phyloP scores from a whole-genome alignment of 805 yeast genomes.

The Candida insectalens region DNA sequence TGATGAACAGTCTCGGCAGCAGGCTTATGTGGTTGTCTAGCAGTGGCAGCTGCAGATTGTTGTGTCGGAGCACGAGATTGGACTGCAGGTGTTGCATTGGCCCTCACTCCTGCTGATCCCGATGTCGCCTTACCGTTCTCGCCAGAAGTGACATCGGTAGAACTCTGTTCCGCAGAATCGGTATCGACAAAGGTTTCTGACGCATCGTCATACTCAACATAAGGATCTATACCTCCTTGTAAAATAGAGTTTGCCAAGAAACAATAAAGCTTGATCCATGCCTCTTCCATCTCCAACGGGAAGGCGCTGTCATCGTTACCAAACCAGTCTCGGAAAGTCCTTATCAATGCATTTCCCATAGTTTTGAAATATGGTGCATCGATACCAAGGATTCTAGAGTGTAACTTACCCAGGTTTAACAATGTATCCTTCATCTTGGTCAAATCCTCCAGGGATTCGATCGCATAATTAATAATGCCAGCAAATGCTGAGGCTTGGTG shows the following conservation, averaged over 20 bases:
- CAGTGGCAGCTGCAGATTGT: not conserved
- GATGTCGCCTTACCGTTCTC: too few species aligned
- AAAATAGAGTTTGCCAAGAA: slow-evolving; percentile 60
- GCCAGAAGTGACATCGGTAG: slow-evolving; percentile 1
- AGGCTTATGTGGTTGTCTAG: too few species aligned
- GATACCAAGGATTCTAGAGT: slow-evolving; percentile 64
- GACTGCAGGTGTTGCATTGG: too few species aligned
- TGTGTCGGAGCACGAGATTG: too few species aligned
- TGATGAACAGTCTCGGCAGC: too few species aligned
- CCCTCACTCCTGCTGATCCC: too few species aligned
- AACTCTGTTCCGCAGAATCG: slow-evolving; percentile 1
- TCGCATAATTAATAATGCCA: slow-evolving; percentile 63
- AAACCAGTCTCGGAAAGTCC: slow-evolving; percentile 60
- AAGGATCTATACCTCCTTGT: slow-evolving; percentile 50
- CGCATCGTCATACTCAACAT: slow-evolving; percentile 16
- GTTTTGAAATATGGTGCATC: slow-evolving; percentile 58
- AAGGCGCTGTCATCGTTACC: slow-evolving; percentile 27
- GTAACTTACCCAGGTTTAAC: slow-evolving; percentile 59
- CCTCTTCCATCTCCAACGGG: slow-evolving; percentile 50
- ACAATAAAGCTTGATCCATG: slow-evolving; percentile 64
- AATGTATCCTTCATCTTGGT: slow-evolving; percentile 48
- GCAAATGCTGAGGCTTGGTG: slow-evolving; percentile 79
- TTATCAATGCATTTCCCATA: slow-evolving; percentile 65
- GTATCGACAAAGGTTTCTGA: slow-evolving; percentile 1
- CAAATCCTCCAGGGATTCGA: slow-evolving; percentile 53